phyloP scores from a whole-genome alignment of 331 rosid species.

The Rosa hybrid region DNA sequence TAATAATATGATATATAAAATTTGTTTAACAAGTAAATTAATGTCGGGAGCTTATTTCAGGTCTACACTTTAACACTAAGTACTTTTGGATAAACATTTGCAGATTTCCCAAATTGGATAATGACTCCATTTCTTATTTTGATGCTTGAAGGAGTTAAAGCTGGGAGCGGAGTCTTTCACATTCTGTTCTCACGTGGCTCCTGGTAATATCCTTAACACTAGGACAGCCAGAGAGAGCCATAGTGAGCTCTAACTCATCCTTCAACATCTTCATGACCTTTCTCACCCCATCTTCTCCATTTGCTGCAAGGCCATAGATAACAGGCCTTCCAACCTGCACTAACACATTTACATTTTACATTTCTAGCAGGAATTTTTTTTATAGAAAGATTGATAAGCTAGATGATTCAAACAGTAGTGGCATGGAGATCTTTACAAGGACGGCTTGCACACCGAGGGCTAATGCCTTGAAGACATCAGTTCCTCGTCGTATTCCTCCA shows the following conservation, averaged over 20 bases:
- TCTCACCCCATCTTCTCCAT: conserved; percentile 47
- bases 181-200: conserved; percentile 43
- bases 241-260: conserved; percentile 56
- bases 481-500: conserved; percentile 67
- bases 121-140: not conserved
- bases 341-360: not conserved
- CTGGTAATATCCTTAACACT: conserved; percentile 43
- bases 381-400: not conserved
- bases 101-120: not conserved
- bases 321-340: conserved; percentile 61
- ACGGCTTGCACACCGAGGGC: conserved; percentile 72
- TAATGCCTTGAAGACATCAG: conserved; percentile 63
- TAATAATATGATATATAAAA: too few relatives aligned
- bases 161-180: conserved; percentile 36
- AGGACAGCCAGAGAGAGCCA: conserved; percentile 58
- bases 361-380: not conserved
- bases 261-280: conserved; percentile 47
- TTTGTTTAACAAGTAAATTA: too few relatives aligned
- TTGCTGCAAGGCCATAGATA: conserved; percentile 45
- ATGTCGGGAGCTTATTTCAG: not conserved
- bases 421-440: conserved; percentile 42
- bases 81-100: not conserved
- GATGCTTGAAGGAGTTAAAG: not conserved
- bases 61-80: not conserved
- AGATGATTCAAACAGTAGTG: not conserved